Evolutionary conservation across 1,139 yeast species (phyloP).

Genomic region (Geotrichum macrosporum): DNA sequence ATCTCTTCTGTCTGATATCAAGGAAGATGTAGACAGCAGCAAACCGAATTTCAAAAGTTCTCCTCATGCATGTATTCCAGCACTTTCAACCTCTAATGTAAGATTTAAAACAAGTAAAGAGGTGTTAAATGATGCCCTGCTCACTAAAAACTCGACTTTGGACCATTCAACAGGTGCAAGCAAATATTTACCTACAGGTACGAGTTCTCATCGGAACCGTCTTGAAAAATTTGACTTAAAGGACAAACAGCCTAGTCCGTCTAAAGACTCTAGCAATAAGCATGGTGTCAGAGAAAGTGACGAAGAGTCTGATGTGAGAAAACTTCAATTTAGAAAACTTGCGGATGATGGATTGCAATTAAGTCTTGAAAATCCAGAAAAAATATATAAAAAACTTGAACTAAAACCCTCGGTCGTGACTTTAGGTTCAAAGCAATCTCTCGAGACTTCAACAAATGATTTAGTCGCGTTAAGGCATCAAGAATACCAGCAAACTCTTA

Average conservation of each 20-base stretch:
- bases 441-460: neutral
- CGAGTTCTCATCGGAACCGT: too few relatives aligned
- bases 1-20: constrained; percentile 5
- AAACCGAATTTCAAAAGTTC: neutral
- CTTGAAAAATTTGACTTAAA: too few relatives aligned
- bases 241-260: too few relatives aligned
- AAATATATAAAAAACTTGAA: neutral
- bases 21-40: constrained; percentile 9
- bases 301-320: neutral
- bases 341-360: neutral
- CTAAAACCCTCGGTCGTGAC: neutral
- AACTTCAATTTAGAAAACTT: neutral
- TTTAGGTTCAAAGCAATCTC: neutral
- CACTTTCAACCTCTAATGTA: neutral
- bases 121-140: too few relatives aligned
- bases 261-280: too few relatives aligned
- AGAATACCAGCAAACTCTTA: constrained; percentile 34
- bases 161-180: too few relatives aligned
- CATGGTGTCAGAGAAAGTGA: neutral
- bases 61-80: neutral
- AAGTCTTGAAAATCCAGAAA: constrained; percentile 4
- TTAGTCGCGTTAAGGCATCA: constrained; percentile 8
- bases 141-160: too few relatives aligned
- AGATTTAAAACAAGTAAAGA: too few relatives aligned
- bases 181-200: too few relatives aligned